Conservation (phyloP, 495 filamentous ascomycete genomes). For the Xylaria venustula region DNA sequence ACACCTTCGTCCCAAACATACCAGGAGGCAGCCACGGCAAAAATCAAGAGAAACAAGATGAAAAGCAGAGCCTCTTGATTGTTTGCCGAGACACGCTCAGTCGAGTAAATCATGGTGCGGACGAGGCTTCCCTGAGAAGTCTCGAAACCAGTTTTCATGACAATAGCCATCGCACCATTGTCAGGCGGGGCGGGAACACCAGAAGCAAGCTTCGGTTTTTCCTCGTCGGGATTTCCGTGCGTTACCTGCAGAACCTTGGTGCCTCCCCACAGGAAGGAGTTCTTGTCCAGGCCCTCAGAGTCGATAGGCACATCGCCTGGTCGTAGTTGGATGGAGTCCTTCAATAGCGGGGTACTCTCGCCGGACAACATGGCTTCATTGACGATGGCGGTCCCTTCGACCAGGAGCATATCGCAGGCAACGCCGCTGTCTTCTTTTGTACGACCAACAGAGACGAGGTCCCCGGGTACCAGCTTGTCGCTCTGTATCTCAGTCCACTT, state of each 20-base stretch:
- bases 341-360: constrained; percentile 94
- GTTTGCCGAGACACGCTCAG: constrained; percentile 95
- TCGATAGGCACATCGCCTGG: constrained; percentile 83
- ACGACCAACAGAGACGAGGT: constrained; percentile 88
- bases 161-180: constrained; percentile 88
- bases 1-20: constrained; percentile 99
- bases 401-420: constrained; percentile 92
- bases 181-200: constrained; percentile 77
- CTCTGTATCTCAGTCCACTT: constrained; percentile 89
- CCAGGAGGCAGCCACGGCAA: constrained; percentile 98
- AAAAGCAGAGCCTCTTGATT: constrained; percentile 93
- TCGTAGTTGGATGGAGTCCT: constrained; percentile 92
- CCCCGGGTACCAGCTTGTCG: constrained; percentile 93
- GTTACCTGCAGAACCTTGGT: constrained; percentile 97
- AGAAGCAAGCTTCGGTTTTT: constrained; percentile 62
- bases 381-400: constrained; percentile 95
- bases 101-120: constrained; percentile 99
- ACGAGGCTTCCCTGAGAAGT: constrained; percentile 97
- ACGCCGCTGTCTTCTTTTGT: constrained; percentile 98
- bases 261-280: constrained; percentile 91
- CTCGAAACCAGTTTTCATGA: constrained; percentile 97
- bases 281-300: constrained; percentile 90
- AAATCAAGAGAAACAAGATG: constrained; percentile 93
- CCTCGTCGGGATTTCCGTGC: constrained; percentile 75
- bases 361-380: constrained; percentile 99